Evolutionary conservation across 805 yeast species (phyloP).

Genomic region (Tetrapisispora iriomotensis): DNA sequence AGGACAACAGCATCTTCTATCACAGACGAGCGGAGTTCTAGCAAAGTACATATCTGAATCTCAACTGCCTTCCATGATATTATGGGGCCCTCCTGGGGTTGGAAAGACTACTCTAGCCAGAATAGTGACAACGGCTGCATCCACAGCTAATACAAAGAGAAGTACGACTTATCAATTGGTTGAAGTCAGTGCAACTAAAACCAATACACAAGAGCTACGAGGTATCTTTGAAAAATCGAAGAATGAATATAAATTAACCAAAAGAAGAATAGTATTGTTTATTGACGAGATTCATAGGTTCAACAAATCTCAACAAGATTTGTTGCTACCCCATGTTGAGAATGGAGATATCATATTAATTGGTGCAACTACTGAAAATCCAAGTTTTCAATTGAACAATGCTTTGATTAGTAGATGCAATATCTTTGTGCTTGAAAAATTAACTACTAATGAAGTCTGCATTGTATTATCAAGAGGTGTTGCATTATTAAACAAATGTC

Average conservation of each 20-base stretch:
- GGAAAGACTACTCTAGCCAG: constrained; percentile 80
- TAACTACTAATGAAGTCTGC: constrained; percentile 40
- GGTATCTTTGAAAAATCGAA: constrained; percentile 40
- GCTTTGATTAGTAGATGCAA: constrained; percentile 82
- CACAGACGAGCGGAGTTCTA: constrained; percentile 49
- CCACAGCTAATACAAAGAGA: background rate
- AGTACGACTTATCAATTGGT: constrained; percentile 38
- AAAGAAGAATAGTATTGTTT: constrained; percentile 59
- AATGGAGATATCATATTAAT: constrained; percentile 69
- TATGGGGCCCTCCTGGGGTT: constrained; percentile 96
- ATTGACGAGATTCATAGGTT: constrained; percentile 92
- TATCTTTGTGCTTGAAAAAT: constrained; percentile 55
- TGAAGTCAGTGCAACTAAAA: constrained; percentile 78
- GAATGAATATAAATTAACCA: constrained; percentile 32
- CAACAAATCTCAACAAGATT: constrained; percentile 79
- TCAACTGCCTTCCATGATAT: constrained; percentile 72
- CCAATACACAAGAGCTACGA: constrained; percentile 47
- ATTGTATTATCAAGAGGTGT: constrained; percentile 51
- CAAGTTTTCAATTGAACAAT: constrained; percentile 68
- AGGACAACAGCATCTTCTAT: constrained; percentile 78
- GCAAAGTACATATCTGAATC: constrained; percentile 51
- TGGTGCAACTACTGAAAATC: constrained; percentile 98
- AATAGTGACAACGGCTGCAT: constrained; percentile 28
- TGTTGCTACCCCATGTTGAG: constrained; percentile 75
- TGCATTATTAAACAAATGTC: constrained; percentile 45